Evolutionary conservation across 179 eudicot genomes (phyloP), one percentile per base, ranked within the genome.

Genomic region (Drosera spatulata): DNA sequence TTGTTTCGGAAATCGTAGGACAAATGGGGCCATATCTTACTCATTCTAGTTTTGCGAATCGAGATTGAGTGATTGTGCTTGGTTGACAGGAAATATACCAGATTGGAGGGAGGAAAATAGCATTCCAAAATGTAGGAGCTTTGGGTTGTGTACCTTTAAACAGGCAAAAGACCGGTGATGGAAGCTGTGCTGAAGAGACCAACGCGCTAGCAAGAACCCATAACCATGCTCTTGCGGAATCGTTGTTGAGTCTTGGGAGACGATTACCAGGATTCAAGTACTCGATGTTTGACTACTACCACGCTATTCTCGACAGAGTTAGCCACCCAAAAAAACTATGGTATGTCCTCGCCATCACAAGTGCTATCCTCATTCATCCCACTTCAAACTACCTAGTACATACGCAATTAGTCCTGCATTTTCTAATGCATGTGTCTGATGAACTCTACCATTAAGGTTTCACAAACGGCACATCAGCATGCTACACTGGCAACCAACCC

Each of bases 61-160:
- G n/a, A n/a, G n/a, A n/a, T n/a, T n/a, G n/a, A n/a, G n/a, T n/a
- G n/a, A n/a, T n/a, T n/a, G 40, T 33, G 33, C n/a, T n/a, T n/a
- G n/a, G n/a, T n/a, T n/a, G n/a, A 33, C 39, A 67, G 71, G 71
- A 67, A 55, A 55, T 67, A 60, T 60, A 67, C 52, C 7, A 3
- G 7, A 46, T 67, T 8, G 71, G 71, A 54, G 71, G 71, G 15
- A 55, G 66, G 49, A 67, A 61, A 49, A 54, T 61, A 1, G 71
- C 65, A 41, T 67, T 67, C 54, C 65, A 67, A 50, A 67, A 67
- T 45, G 65, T 54, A 11, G 71, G 71, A 33, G 65, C 71, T 3
- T 39, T 67, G 8, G 65, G 71, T 6, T 67, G 71, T 11, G 60
- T 50, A 6, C 65, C 71, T 0, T 56, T 41, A 22, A 67, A 61